Conservation (phyloP, 768 basidiomycete species). For the Pholiota molesta region DNA sequence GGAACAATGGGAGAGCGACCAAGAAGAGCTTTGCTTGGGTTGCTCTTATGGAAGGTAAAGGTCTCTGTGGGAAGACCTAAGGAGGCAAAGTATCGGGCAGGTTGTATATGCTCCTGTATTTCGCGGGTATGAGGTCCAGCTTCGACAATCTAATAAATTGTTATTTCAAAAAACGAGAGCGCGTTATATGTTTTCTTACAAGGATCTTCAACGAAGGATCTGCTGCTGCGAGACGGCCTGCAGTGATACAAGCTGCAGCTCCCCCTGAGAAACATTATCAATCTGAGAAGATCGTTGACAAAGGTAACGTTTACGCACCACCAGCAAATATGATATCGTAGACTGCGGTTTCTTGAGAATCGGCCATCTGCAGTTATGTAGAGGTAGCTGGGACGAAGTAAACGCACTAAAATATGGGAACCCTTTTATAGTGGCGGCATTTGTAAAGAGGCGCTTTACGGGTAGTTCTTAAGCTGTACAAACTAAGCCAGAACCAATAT, state of each 20-base stretch:
- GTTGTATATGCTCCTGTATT: conserved; percentile 51
- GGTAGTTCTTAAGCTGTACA: no score
- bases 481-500: no score
- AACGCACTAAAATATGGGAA: neutral
- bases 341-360: neutral
- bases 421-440: neutral
- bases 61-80: conserved; percentile 41
- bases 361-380: neutral
- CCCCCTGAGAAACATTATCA: conserved; percentile 39
- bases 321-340: conserved; percentile 25
- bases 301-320: conserved; percentile 8
- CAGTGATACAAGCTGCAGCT: conserved; percentile 55
- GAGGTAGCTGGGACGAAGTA: neutral
- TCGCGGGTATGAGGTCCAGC: conserved; percentile 56
- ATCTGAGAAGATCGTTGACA: neutral
- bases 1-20: conserved; percentile 49
- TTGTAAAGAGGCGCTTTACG: no score
- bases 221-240: conserved; percentile 54
- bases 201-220: conserved; percentile 60
- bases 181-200: conserved; percentile 24
- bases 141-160: conserved; percentile 50
- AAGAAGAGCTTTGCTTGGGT: conserved; percentile 39
- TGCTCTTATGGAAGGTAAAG: conserved; percentile 47
- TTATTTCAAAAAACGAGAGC: neutral
- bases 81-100: conserved; percentile 51